Conservation (phyloP, 768 basidiomycete species). For the Leccinum subgranulosum region DNA sequence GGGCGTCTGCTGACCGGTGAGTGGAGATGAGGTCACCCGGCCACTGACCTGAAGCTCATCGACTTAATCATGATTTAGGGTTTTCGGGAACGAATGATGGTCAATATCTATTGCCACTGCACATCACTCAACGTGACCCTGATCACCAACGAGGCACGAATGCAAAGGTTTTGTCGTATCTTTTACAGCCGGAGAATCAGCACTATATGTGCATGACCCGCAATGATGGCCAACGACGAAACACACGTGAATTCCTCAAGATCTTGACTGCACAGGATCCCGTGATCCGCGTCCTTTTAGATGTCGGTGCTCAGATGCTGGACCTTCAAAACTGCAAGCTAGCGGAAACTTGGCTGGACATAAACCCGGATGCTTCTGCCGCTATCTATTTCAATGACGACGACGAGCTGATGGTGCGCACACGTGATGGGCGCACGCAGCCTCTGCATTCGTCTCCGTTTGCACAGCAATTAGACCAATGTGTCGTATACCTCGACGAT, state of each 20-base stretch:
- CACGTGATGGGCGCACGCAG: slow-evolving; percentile 16
- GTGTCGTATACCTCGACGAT: slow-evolving; percentile 36
- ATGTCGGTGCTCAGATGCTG: slow-evolving; percentile 55
- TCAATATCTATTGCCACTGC: slow-evolving; percentile 34
- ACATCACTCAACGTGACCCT: slow-evolving; percentile 28
- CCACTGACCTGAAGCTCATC: not conserved
- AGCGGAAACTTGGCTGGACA: slow-evolving; percentile 38
- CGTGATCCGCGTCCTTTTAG: slow-evolving; percentile 43
- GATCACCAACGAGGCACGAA: slow-evolving; percentile 36
- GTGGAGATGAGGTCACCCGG: not conserved
- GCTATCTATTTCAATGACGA: slow-evolving; percentile 27
- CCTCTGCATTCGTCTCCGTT: slow-evolving; percentile 27
- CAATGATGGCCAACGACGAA: not conserved
- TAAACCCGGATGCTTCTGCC: slow-evolving; percentile 3
- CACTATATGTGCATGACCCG: slow-evolving; percentile 8
- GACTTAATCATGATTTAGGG: slow-evolving; percentile 10
- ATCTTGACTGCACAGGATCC: slow-evolving; percentile 32
- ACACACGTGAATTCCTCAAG: slow-evolving; percentile 14
- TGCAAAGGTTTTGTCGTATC: slow-evolving; percentile 33
- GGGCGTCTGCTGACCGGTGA: not conserved
- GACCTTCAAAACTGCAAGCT: slow-evolving; percentile 43
- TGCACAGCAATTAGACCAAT: slow-evolving; percentile 25
- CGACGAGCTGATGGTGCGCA: slow-evolving; percentile 30
- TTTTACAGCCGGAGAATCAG: slow-evolving; percentile 22
- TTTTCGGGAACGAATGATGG: slow-evolving; percentile 40